A percentile compares a stretch with the other conserved stretches of the same genome.
Conservation (phyloP, 2,329 filamentous ascomycete species). For the Penicillium sclerotiorum region DNA sequence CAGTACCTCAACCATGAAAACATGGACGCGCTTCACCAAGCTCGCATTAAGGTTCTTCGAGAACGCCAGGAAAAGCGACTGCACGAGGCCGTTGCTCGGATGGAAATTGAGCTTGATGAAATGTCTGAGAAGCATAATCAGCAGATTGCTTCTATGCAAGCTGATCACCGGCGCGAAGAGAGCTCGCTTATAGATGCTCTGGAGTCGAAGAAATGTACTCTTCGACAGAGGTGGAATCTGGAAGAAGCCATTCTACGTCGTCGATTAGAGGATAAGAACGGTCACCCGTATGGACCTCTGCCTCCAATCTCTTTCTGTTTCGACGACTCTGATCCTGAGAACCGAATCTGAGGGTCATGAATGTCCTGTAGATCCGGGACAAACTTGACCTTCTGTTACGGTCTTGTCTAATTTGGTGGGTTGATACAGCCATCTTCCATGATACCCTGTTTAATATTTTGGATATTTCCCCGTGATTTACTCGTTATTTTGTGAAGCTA, state of each 20-base stretch:
- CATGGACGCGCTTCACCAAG: constrained; percentile 47
- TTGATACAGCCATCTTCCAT: constrained; percentile 1
- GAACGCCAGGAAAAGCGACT: constrained; percentile 48
- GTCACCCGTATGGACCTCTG: constrained; percentile 41
- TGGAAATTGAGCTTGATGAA: constrained; percentile 42
- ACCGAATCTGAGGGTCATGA: background rate
- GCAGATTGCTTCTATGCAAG: constrained; percentile 38
- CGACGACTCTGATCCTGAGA: constrained; percentile 13
- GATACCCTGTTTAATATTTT: constrained; percentile 13
- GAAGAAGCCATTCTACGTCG: constrained; percentile 47
- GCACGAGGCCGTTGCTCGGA: constrained; percentile 41
- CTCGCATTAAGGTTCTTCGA: constrained; percentile 51
- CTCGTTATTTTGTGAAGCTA: background rate
- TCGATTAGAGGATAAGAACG: constrained; percentile 40
- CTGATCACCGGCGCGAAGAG: constrained; percentile 39
- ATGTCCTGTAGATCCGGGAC: background rate
- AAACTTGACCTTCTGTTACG: background rate
- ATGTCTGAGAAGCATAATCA: constrained; percentile 37
- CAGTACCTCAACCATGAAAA: constrained; percentile 46
- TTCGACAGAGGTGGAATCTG: constrained; percentile 45
- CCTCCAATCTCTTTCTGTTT: constrained; percentile 41
- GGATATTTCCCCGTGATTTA: background rate
- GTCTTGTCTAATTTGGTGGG: background rate
- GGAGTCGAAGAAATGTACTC: constrained; percentile 34
- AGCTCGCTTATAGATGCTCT: constrained; percentile 32